Evolutionary conservation across 768 basidiomycete genomes (phyloP), one percentile per base, ranked within the genome.

Genomic region (Panellus pusillus): DNA sequence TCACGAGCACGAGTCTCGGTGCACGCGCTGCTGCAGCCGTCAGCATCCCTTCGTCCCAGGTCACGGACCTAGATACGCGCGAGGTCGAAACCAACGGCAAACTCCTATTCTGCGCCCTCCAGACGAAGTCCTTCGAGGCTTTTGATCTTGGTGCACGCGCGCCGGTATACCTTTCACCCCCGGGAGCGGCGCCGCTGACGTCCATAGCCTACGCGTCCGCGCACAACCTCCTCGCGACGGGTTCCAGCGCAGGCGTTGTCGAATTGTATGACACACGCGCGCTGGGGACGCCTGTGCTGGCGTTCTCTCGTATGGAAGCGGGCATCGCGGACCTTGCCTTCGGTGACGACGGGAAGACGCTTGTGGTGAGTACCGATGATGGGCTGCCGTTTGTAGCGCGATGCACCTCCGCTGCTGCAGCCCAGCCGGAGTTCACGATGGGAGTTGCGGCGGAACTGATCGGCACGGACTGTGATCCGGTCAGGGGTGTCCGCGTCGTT

Each of bases 401-500:
- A 36, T 59, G 82, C 2, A 61, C 68, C 0, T 68, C 75, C 0
- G 73, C 74, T 28, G 6, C 75, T 35, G 32, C 11, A 78, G 3
- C 19, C 41, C 24, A 2, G 24, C 24, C 24, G 24, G 24, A 24
- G 24, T 24, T 6, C 6, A 24, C 24, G 24, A 17, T 44, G 20
- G 65, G 67, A 4, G 74, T 79, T 5, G 58, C 45, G 12, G 72
- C 72, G 12, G 87, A 89, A 60, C 68, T 86, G 4, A 73, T 80
- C 0, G 86, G 84, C 2, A 72, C 72, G 27, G 82, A 87, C 50
- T 85, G 84, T 61, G 85, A 87, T 63, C 73, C 80, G 8, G 78
- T 84, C 27, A 69, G 81, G 36, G 65, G 69, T 40, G 67, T 84
- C 7, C 63, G 70, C 32, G 72, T 70, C 2, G 63, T 65, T 7